Evolutionary conservation across 441 rosid species (phyloP), one percentile per base, ranked within the genome.

Genomic region (Melastoma candidum): DNA sequence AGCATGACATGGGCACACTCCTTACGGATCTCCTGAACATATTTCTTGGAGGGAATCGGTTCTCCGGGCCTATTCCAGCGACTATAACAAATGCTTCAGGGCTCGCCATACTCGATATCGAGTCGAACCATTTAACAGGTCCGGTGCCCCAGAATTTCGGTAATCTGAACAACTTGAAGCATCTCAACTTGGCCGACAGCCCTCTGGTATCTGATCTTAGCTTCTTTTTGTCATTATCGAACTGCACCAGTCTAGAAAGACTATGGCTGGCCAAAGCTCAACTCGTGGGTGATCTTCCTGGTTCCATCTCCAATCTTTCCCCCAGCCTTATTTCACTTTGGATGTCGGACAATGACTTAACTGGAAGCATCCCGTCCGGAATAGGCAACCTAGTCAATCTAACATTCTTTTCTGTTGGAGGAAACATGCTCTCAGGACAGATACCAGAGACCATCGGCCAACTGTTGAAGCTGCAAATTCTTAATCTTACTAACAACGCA

Each of bases 61-160:
- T 68, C 2, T 26, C 51, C 41, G 61, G 68, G 7, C 6, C 13
- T 3, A 17, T 68, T 54, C 61, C 65, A 1, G 2, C 13, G 0
- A 54, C 72, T 2, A 14, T 68, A 12, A 58, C 68, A 13, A 68
- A 68, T 55, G 53, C 56, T 11, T 50, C 69, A 13, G 44, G 45
- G 7, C 41, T 32, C 41, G 41, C 8, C 41, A 32, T 4, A 2
- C 8, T 32, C 7, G 41, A 32, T 32, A 32, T 32, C 8, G 41
- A 1, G 8, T 32, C 8, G 41, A 32, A 32, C 7, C 41, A 8
- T 32, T 32, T 32, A 32, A 32, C 41, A 32, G 41, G 41, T 32
- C 41, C 41, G 1, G 8, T 32, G 5, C 41, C 41, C 41, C 41
- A 32, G 41, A 32, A 32, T 3, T 32, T 32, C 41, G 41, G 41